These are phyloP conservation scores for Ustulina deusta DNA, from an alignment of 2,329 filamentous ascomycete species.

Conservation along the genomic window DNA sequence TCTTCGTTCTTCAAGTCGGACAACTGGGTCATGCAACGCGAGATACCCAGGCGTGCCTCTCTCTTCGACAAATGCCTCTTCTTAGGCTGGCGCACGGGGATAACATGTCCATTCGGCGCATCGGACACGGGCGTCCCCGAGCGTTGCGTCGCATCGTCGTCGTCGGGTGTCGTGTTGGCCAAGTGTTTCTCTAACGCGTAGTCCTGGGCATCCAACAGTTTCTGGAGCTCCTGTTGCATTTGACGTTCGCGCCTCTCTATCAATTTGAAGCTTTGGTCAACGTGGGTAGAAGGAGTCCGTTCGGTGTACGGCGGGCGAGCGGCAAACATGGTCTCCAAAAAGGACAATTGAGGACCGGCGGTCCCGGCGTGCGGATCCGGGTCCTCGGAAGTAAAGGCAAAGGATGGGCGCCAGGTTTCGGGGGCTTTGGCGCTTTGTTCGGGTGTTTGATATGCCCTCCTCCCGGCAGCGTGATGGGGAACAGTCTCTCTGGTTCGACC, in stretches of 20 bases:
- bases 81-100: slow-evolving; percentile 71
- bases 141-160: slow-evolving; percentile 28
- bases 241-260: slow-evolving; percentile 61
- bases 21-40: slow-evolving; percentile 72
- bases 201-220: slow-evolving; percentile 69
- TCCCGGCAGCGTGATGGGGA: slow-evolving; percentile 29
- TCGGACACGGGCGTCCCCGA: slow-evolving; percentile 37
- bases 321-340: slow-evolving; percentile 49
- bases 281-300: slow-evolving; percentile 38
- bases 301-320: slow-evolving; percentile 41
- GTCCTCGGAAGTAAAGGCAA: slow-evolving; percentile 38
- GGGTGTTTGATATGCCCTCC: slow-evolving; percentile 13
- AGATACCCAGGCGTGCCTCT: slow-evolving; percentile 73
- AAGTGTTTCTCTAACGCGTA: slow-evolving; percentile 61
- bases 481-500: slow-evolving; percentile 32
- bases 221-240: slow-evolving; percentile 68
- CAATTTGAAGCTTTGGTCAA: slow-evolving; percentile 49
- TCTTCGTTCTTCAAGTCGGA: slow-evolving; percentile 76
- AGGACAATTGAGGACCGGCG: slow-evolving; percentile 40
- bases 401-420: slow-evolving; percentile 44
- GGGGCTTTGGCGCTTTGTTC: slow-evolving; percentile 31
- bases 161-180: slow-evolving; percentile 38
- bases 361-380: slow-evolving; percentile 28
- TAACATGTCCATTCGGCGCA: slow-evolving; percentile 52
- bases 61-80: slow-evolving; percentile 67